phyloP scores from a whole-genome alignment of 306 rosid species.

The Cucurbita moschata region DNA sequence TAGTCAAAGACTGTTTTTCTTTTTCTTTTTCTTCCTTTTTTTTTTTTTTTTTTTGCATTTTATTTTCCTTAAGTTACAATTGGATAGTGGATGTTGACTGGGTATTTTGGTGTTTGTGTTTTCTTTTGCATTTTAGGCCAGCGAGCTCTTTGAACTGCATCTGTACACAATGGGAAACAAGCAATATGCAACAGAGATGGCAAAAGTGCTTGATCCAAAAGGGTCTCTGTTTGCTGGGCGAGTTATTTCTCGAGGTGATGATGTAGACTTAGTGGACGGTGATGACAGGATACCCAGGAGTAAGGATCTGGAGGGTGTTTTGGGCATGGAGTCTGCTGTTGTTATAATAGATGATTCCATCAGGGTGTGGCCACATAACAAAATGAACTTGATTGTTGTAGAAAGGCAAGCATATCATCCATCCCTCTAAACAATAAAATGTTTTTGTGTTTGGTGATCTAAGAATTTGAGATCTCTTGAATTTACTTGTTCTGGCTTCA shows the following conservation, averaged over 20 bases:
- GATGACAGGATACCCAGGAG: conserved; percentile 83
- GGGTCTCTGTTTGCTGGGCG: conserved; percentile 78
- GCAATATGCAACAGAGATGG: conserved; percentile 95
- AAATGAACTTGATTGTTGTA: conserved; percentile 88
- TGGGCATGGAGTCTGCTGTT: conserved; percentile 96
- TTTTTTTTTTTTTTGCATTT: no score
- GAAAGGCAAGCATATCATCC: conserved; percentile 49
- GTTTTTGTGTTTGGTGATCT: not conserved
- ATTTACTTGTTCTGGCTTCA: not conserved
- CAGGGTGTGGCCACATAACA: conserved; percentile 99
- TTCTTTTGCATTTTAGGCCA: conserved; percentile 50
- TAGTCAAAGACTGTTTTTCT: not conserved
- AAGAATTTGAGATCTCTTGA: not conserved
- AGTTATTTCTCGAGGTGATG: conserved; percentile 94
- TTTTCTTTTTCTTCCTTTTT: not conserved
- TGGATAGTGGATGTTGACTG: not conserved
- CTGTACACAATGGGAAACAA: conserved; percentile 99
- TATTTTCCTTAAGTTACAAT: not conserved
- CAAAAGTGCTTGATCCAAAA: conserved; percentile 93
- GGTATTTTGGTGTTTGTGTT: conserved; percentile 4
- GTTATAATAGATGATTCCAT: conserved; percentile 94
- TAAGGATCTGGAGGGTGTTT: conserved; percentile 97
- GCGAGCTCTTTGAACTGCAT: conserved; percentile 89
- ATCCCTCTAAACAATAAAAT: not conserved
- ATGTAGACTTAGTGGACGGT: conserved; percentile 56